Percentiles rank a stretch among this genome's conserved stretches.
phyloP scores from a whole-genome alignment of 257 asterid genomes.

The Solanum piurae region DNA sequence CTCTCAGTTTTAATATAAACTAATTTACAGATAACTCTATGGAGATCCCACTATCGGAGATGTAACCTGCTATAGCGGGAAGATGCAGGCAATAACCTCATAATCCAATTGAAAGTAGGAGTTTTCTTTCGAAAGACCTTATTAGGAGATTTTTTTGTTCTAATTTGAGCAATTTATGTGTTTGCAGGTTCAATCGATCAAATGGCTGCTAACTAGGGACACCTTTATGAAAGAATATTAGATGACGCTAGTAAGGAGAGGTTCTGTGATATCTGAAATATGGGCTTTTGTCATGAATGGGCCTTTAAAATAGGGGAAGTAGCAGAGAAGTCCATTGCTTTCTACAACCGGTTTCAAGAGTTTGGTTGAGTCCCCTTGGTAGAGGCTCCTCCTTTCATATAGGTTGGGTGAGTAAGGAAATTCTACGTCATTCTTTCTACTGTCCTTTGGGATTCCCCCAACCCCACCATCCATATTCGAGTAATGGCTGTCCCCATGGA shows the following conservation, averaged over 20 bases:
- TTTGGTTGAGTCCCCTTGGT: background rate
- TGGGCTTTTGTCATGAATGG: background rate
- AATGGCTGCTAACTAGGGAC: background rate
- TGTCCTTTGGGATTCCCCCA: background rate
- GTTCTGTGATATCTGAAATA: background rate
- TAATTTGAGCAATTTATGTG: too few relatives aligned
- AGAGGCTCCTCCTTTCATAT: background rate
- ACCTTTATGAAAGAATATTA: background rate
- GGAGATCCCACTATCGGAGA: too few relatives aligned
- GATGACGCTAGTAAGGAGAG: background rate
- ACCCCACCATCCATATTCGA: background rate
- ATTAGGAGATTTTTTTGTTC: too few relatives aligned
- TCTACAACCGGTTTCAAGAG: too few relatives aligned
- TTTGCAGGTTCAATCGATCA: too few relatives aligned
- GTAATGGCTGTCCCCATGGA: background rate
- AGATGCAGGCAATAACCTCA: rapidly evolving
- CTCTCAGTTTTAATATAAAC: too few relatives aligned
- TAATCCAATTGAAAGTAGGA: too few relatives aligned
- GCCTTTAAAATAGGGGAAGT: background rate
- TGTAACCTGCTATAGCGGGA: too few relatives aligned
- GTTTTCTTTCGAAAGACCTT: too few relatives aligned
- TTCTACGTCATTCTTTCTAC: too few relatives aligned
- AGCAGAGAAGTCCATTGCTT: too few relatives aligned
- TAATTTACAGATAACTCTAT: too few relatives aligned
- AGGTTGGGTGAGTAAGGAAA: background rate